Conservation (phyloP, 441 rosid species). For the Syzygium syzygioides region DNA sequence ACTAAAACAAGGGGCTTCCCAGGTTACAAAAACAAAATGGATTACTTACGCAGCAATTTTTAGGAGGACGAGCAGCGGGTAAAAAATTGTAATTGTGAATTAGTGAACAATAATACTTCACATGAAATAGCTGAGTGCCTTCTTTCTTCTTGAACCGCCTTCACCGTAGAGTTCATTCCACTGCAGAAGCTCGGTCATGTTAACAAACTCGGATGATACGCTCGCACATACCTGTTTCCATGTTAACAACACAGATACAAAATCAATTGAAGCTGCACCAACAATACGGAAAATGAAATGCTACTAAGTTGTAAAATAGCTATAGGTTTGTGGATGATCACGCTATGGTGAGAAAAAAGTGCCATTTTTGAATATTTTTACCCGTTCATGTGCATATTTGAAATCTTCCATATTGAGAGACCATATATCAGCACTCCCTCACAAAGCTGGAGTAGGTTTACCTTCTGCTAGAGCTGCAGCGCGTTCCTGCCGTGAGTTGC, state of each 20-base stretch:
- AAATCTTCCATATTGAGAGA: slow-evolving; percentile 64
- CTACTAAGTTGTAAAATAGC: neutral
- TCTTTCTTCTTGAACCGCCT: slow-evolving; percentile 88
- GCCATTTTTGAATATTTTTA: slow-evolving; percentile 11
- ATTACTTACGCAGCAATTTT: slow-evolving; percentile 23
- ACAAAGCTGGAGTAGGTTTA: slow-evolving; percentile 57
- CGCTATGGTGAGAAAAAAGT: neutral
- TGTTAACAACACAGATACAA: neutral
- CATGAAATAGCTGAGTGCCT: slow-evolving; percentile 90
- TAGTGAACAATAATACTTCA: slow-evolving; percentile 34
- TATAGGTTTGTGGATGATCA: neutral
- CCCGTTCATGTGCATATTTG: slow-evolving; percentile 68
- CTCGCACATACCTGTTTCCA: slow-evolving; percentile 76
- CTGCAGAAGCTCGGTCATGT: slow-evolving; percentile 86
- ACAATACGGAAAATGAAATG: neutral
- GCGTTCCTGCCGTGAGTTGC: slow-evolving; percentile 37
- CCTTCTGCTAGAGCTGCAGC: slow-evolving; percentile 63
- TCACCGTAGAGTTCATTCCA: slow-evolving; percentile 95
- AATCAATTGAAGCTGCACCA: neutral
- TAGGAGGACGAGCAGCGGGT: slow-evolving; percentile 10
- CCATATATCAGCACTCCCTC: slow-evolving; percentile 60
- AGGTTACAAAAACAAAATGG: slow-evolving; percentile 43
- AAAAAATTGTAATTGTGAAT: slow-evolving; percentile 25
- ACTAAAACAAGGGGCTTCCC: slow-evolving; percentile 11
- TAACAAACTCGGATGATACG: slow-evolving; percentile 81